phyloP scores from a whole-genome alignment of 2,329 filamentous ascomycete species.

The Pseudogymnoascus sp. region DNA sequence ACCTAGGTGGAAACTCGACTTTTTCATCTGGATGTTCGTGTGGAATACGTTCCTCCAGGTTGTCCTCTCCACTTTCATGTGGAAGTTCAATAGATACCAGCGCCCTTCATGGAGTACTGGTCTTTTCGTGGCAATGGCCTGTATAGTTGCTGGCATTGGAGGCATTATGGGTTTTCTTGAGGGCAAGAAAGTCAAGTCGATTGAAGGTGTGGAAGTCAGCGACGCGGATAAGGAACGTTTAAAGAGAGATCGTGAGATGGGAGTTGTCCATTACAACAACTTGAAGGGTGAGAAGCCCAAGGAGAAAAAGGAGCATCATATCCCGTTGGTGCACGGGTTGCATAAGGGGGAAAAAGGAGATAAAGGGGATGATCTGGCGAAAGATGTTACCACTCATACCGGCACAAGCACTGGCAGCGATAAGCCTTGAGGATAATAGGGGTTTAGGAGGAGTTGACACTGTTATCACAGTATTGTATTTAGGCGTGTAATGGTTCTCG shows the following conservation, averaged over 20 bases:
- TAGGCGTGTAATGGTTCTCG: background rate
- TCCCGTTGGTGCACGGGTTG: conserved; percentile 18
- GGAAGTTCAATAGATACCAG: conserved; percentile 64
- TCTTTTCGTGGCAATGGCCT: conserved; percentile 68
- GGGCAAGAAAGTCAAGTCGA: conserved; percentile 61
- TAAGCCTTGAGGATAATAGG: background rate
- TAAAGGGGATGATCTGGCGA: conserved; percentile 10
- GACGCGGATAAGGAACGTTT: conserved; percentile 46
- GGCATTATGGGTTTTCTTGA: conserved; percentile 66
- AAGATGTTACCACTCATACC: background rate
- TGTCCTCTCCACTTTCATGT: conserved; percentile 73
- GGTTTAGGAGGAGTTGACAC: background rate
- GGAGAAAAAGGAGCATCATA: conserved; percentile 28
- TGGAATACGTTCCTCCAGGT: conserved; percentile 73
- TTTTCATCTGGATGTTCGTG: conserved; percentile 71
- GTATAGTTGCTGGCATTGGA: conserved; percentile 58
- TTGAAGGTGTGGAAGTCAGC: conserved; percentile 62
- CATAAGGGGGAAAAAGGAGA: conserved; percentile 11
- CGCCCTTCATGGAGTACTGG: conserved; percentile 76
- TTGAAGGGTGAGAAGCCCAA: conserved; percentile 45
- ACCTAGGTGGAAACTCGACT: conserved; percentile 66
- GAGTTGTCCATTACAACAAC: conserved; percentile 53
- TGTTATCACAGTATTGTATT: background rate
- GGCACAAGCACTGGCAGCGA: background rate
- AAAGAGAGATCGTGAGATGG: conserved; percentile 44